These are phyloP conservation scores for Blumeria graminis DNA, from an alignment of 2,329 filamentous ascomycete species.

Conservation along the genomic window DNA sequence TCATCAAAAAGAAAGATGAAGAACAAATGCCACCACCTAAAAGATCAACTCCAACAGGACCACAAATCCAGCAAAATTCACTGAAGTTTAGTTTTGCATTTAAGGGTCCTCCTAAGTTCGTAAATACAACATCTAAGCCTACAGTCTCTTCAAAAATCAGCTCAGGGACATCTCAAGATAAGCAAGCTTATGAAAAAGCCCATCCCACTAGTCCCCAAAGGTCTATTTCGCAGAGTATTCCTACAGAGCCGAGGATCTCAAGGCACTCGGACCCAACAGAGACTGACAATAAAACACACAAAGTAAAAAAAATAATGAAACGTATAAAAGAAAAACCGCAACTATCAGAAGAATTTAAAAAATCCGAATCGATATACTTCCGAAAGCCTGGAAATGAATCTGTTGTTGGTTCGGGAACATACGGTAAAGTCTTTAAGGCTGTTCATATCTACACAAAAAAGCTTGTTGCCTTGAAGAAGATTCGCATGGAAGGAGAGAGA, in stretches of 20 bases:
- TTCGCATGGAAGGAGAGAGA: slow-evolving; percentile 78
- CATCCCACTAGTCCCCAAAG: slow-evolving; percentile 21
- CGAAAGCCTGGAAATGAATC: slow-evolving; percentile 94
- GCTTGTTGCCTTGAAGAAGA: slow-evolving; percentile 67
- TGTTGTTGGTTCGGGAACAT: slow-evolving; percentile 84
- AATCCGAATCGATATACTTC: slow-evolving; percentile 78
- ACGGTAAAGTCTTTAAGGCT: slow-evolving; percentile 90
- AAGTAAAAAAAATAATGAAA: slow-evolving; percentile 43
- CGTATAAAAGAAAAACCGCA: slow-evolving; percentile 47
- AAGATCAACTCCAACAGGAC: slow-evolving; percentile 22
- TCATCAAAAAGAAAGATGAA: slow-evolving; percentile 23
- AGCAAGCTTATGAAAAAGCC: slow-evolving; percentile 3
- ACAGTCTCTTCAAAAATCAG: slow-evolving; percentile 48
- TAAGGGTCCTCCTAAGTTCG: slow-evolving; percentile 43
- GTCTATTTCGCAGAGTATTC: slow-evolving; percentile 18
- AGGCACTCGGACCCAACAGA: slow-evolving; percentile 16
- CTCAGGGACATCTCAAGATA: slow-evolving; percentile 17
- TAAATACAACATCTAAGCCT: slow-evolving; percentile 30
- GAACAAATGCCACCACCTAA: slow-evolving; percentile 30
- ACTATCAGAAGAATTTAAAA: slow-evolving; percentile 45
- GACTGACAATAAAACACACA: slow-evolving; percentile 21
- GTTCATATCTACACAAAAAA: slow-evolving; percentile 74
- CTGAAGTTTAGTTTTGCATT: slow-evolving; percentile 86
- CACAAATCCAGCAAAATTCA: slow-evolving; percentile 16
- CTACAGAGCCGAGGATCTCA: slow-evolving; percentile 28